phyloP scores from a whole-genome alignment of 257 asterid species.

The Coffea canephora region DNA sequence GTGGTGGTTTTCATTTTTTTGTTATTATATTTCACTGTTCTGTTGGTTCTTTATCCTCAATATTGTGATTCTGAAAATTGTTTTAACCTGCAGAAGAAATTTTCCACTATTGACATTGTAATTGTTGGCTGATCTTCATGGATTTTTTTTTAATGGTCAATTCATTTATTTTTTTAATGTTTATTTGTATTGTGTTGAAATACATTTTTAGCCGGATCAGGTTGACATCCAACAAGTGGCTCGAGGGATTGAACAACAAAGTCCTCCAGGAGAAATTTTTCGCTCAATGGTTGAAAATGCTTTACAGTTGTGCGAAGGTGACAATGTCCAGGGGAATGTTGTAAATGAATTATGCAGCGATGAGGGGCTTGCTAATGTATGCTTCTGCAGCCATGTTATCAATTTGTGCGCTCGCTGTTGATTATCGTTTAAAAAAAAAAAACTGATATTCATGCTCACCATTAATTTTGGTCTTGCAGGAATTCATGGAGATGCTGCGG shows the following conservation, averaged over 20 bases:
- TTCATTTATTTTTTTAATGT: too few relatives aligned
- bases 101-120: not conserved
- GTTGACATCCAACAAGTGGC: constrained; percentile 39
- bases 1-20: not conserved
- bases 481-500: constrained; percentile 56
- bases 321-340: constrained; percentile 23
- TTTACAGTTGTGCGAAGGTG: constrained; percentile 24
- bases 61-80: not conserved
- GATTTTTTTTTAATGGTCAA: not conserved
- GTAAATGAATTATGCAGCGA: constrained; percentile 43
- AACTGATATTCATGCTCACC: not conserved
- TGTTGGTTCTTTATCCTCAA: not conserved
- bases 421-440: not conserved
- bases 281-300: constrained; percentile 48
- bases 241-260: constrained; percentile 37
- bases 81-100: not conserved
- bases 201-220: constrained; percentile 14
- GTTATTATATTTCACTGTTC: too few relatives aligned
- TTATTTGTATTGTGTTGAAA: not conserved
- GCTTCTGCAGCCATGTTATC: not conserved
- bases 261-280: constrained; percentile 44
- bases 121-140: not conserved
- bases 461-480: constrained; percentile 32
- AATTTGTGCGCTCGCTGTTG: not conserved
- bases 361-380: constrained; percentile 49